Evolutionary conservation across 805 yeast species (phyloP).

Genomic region (Candida cerambycidarum): DNA sequence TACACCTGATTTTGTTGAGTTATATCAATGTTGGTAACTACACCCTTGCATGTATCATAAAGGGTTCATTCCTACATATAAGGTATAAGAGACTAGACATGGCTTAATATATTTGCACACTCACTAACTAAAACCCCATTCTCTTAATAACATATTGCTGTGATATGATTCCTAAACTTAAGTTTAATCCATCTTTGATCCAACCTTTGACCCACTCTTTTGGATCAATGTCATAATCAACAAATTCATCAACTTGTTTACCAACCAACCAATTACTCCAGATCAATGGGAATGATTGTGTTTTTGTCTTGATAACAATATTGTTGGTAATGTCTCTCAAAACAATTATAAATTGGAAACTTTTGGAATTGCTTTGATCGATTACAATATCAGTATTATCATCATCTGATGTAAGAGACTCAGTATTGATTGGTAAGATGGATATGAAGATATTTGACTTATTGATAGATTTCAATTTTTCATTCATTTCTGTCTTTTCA

Average conservation of each 20-base stretch:
- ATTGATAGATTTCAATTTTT: conserved; percentile 23
- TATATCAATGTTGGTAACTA: too few species aligned
- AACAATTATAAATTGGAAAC: conserved; percentile 74
- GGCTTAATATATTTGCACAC: too few species aligned
- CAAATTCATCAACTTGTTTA: conserved; percentile 20
- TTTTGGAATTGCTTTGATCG: conserved; percentile 47
- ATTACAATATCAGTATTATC: conserved; percentile 30
- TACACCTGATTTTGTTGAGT: too few species aligned
- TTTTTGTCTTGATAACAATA: conserved; percentile 68
- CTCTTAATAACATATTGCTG: conserved; percentile 88
- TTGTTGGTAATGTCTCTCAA: conserved; percentile 78
- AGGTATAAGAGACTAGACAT: too few species aligned
- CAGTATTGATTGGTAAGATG: conserved; percentile 58
- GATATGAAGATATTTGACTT: conserved; percentile 68
- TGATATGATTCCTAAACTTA: conserved; percentile 82
- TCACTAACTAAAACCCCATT: conserved; percentile 83
- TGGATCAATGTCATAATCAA: conserved; percentile 36
- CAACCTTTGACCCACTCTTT: conserved; percentile 46
- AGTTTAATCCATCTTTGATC: conserved; percentile 60
- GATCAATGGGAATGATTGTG: conserved; percentile 85
- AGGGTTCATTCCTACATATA: background rate
- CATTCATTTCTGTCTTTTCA: conserved; percentile 17
- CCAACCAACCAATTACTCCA: conserved; percentile 95
- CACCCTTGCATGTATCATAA: background rate
- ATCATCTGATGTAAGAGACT: background rate